Conservation (phyloP, 2,329 filamentous ascomycete genomes). For the Metarhizium anisopliae region DNA sequence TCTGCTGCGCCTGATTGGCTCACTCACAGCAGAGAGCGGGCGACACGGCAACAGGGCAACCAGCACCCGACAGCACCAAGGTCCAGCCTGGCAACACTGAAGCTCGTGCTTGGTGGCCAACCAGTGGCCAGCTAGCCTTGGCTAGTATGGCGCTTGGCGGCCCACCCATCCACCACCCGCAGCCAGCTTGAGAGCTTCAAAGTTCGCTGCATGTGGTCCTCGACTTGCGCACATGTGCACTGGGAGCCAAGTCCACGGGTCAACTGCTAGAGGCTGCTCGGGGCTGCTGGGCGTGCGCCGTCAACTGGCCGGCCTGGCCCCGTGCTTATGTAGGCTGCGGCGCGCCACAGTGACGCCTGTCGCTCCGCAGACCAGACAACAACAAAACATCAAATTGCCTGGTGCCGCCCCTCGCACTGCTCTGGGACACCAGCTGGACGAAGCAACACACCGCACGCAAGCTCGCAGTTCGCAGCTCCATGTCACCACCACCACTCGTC, state of each 20-base stretch:
- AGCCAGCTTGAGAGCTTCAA: too few species aligned
- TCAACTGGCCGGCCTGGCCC: too few species aligned
- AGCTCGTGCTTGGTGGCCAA: too few species aligned
- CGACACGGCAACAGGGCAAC: neutral
- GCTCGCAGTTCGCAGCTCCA: neutral
- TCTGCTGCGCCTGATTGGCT: neutral
- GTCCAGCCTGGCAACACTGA: too few species aligned
- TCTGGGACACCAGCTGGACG: neutral
- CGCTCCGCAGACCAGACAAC: neutral
- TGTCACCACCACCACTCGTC: neutral
- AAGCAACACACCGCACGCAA: neutral
- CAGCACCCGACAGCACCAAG: neutral
- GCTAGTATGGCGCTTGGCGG: too few species aligned
- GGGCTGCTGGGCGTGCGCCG: too few species aligned
- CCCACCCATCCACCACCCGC: neutral
- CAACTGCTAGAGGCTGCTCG: too few species aligned
- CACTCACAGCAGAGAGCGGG: neutral
- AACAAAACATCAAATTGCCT: constrained; percentile 1
- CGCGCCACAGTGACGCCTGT: neutral
- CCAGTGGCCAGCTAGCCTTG: neutral
- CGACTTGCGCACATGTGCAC: too few species aligned
- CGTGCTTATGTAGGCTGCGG: neutral
- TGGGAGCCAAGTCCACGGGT: too few species aligned
- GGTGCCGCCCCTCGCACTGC: too few species aligned
- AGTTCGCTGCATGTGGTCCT: too few species aligned